Conservation (phyloP, 2,329 filamentous ascomycete genomes). For the Grosmannia huntii region DNA sequence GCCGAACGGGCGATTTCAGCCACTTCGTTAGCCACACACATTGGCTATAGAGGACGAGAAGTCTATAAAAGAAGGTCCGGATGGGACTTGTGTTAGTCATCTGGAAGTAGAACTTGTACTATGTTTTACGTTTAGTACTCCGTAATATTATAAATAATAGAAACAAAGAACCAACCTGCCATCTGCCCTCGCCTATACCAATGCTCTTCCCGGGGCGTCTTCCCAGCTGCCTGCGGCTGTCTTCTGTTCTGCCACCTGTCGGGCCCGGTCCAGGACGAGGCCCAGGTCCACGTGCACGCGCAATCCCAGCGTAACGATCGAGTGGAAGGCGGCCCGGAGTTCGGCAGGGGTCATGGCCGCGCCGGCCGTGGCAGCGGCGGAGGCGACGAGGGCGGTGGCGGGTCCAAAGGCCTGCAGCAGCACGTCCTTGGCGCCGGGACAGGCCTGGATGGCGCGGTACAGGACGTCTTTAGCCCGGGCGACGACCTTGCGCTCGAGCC, state of each 20-base stretch:
- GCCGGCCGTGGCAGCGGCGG: constrained; percentile 25
- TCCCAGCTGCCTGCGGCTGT: not conserved
- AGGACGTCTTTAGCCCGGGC: constrained; percentile 30
- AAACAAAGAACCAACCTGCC: too few species aligned
- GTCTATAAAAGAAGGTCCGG: too few species aligned
- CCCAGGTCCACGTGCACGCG: constrained; percentile 13
- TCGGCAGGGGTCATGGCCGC: constrained; percentile 33
- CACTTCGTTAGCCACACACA: too few species aligned
- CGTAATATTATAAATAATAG: too few species aligned
- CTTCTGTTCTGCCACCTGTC: not conserved
- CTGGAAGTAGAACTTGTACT: too few species aligned
- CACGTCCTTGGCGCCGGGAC: constrained; percentile 35
- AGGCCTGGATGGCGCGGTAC: constrained; percentile 32
- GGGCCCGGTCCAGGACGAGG: constrained; percentile 6
- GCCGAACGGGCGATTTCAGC: too few species aligned
- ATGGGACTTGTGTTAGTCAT: too few species aligned
- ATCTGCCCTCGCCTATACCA: too few species aligned
- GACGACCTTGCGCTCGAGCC: constrained; percentile 5
- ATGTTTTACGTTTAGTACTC: too few species aligned
- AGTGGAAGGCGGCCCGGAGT: constrained; percentile 27
- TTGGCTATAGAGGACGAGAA: too few species aligned
- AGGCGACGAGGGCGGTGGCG: constrained; percentile 10
- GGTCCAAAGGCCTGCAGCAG: constrained; percentile 36
- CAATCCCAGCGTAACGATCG: constrained; percentile 10
- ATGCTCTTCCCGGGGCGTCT: too few species aligned